Base-by-base conservation (phyloP, 345 rosid genomes). In the Boechera retrofracta region DNA sequence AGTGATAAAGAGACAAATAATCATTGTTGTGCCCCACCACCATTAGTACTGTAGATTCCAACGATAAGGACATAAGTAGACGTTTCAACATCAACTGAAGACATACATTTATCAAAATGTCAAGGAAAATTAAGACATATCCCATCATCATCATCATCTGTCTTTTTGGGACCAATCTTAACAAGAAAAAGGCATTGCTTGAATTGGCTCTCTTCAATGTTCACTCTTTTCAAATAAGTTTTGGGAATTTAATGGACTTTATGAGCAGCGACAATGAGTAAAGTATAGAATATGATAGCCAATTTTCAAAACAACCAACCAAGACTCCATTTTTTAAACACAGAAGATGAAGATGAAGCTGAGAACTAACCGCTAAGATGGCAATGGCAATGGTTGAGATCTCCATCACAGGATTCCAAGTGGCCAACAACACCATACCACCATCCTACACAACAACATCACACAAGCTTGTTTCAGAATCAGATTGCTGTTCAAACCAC, bases 381-480 rank as follows among this genome's bases (percentile, higher is more conserved):
- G 69, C 98, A 94, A 26, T 62, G 77, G 71, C 98, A 94, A 72
- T 75, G 86, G 82, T 71, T 82, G 63, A 75, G 84, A 71, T 80
- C 92, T 48, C 95, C 94, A 66, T 85, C 93, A 82, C 98, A 94
- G n/a, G 92, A 84, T 75, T 89, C 95, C 82, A 87, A 74, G 84
- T 94, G 98, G 49, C 97, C 95, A 44, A 92, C 93, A 11, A 86
- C 79, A 74, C 95, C 92, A 77, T 90, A 94, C 98, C 98, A 94
- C 98, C 98, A 94, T 66, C 98, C 97, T 94, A 64, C 54, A 63
- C 52, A 54, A 56, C 63, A 12, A 86, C 81, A 77, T 45, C 48
- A 54, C 35, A 73, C 51, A 76, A 29, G 36, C 41, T 61, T 67
- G 48, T 38, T 29, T 74, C 15, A 69, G 21, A 70, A 67, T 11